Evolutionary conservation across 345 rosid species (phyloP).

Genomic region (Citrus medica): DNA sequence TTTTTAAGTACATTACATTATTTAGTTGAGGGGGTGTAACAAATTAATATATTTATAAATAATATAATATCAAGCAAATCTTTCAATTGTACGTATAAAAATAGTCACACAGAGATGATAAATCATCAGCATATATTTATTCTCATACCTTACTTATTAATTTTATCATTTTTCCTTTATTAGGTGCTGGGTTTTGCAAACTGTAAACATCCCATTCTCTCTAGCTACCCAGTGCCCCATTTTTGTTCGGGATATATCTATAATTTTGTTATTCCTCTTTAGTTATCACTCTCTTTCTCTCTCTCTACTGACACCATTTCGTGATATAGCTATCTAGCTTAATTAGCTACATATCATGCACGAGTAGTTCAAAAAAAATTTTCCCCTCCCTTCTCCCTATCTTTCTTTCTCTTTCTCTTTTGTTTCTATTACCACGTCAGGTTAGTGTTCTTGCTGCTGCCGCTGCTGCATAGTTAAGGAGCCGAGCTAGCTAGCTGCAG

Average conservation of each 20-base stretch:
- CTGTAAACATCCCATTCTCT: conserved; percentile 11
- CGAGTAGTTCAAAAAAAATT: neutral
- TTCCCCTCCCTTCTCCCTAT: neutral
- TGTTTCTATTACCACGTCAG: conserved; percentile 37
- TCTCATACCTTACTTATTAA: neutral
- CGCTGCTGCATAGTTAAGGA: conserved; percentile 35
- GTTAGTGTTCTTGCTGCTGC: conserved; percentile 33
- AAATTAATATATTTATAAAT: too few relatives aligned
- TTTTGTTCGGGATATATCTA: conserved; percentile 23
- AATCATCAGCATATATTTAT: neutral
- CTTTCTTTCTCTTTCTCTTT: conserved; percentile 8
- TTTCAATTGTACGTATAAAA: conserved; percentile 25
- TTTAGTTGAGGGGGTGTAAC: conserved; percentile 11
- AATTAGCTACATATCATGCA: neutral
- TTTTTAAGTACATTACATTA: conserved; percentile 1
- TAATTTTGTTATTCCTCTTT: conserved; percentile 16
- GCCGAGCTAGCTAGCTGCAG: conserved; percentile 27
- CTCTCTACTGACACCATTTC: conserved; percentile 17
- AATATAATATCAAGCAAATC: conserved; percentile 7
- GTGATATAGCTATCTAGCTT: neutral
- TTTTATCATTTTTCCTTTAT: conserved; percentile 11
- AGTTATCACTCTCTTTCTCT: conserved; percentile 12
- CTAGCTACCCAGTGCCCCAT: conserved; percentile 33
- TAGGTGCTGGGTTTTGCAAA: conserved; percentile 20
- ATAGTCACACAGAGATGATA: conserved; percentile 5